phyloP scores from a whole-genome alignment of 2,329 filamentous ascomycete species.

The Parastagonospora avenae region DNA sequence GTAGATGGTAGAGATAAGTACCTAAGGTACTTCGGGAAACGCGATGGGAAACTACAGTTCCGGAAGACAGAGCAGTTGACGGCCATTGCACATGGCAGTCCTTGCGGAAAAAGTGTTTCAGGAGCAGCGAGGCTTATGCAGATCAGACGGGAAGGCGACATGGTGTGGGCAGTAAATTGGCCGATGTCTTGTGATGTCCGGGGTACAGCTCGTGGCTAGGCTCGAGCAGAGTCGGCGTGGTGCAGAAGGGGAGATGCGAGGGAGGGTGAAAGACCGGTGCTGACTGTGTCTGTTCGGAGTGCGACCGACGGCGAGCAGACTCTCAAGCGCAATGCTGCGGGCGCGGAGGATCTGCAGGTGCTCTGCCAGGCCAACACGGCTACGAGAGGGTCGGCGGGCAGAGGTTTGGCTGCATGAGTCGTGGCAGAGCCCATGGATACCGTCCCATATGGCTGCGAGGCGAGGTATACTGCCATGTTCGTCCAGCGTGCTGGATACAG shows the following conservation, averaged over 20 bases:
- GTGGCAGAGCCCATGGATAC: background rate
- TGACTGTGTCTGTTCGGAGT: slow-evolving; percentile 28
- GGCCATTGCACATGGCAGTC: background rate
- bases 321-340: too few relatives aligned
- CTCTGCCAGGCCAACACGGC: too few relatives aligned
- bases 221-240: slow-evolving; percentile 1
- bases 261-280: slow-evolving; percentile 5
- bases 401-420: too few relatives aligned
- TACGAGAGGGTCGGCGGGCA: too few relatives aligned
- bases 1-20: background rate
- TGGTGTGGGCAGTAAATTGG: slow-evolving; percentile 8
- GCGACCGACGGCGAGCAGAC: slow-evolving; percentile 5
- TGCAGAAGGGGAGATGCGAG: too few relatives aligned
- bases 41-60: background rate
- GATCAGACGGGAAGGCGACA: slow-evolving; percentile 23
- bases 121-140: slow-evolving; percentile 18
- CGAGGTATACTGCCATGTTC: too few relatives aligned
- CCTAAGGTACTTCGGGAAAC: background rate
- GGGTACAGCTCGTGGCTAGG: too few relatives aligned
- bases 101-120: slow-evolving; percentile 23
- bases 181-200: slow-evolving; percentile 22
- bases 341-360: background rate
- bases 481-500: too few relatives aligned
- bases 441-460: too few relatives aligned
- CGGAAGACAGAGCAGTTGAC: background rate